Evolutionary conservation across 495 filamentous ascomycete genomes (phyloP).

Genomic region (Tuber magnatum): DNA sequence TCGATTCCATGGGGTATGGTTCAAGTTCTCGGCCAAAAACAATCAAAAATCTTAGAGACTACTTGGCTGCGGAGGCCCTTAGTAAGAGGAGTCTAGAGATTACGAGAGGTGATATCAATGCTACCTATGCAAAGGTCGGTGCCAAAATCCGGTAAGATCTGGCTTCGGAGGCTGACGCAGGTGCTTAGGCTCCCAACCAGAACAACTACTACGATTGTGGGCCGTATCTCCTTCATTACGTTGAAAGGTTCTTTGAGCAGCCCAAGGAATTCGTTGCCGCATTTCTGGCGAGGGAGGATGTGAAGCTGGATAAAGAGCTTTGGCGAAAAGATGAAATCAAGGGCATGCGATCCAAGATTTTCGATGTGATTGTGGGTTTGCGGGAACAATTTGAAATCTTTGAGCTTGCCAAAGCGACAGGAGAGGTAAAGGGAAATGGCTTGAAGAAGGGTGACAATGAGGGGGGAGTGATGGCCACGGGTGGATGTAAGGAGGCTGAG

Average conservation of each 20-base stretch:
- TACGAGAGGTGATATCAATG: slow-evolving; percentile 51
- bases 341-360: slow-evolving; percentile 34
- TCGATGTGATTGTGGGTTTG: slow-evolving; percentile 31
- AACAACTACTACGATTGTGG: slow-evolving; percentile 85
- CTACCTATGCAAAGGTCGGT: slow-evolving; percentile 35
- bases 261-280: slow-evolving; percentile 28
- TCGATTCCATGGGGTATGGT: slow-evolving; percentile 67
- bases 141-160: not conserved
- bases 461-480: not conserved
- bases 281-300: slow-evolving; percentile 30
- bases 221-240: slow-evolving; percentile 72
- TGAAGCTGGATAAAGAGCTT: slow-evolving; percentile 24
- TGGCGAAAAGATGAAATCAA: slow-evolving; percentile 36
- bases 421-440: not conserved
- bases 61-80: slow-evolving; percentile 64
- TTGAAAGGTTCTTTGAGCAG: slow-evolving; percentile 59
- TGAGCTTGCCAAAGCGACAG: slow-evolving; percentile 13
- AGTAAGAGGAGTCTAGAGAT: slow-evolving; percentile 61
- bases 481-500: not conserved
- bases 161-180: slow-evolving; percentile 13
- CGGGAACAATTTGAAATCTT: slow-evolving; percentile 28
- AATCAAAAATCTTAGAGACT: slow-evolving; percentile 62
- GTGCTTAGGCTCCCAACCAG: slow-evolving; percentile 55
- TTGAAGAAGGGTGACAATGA: slow-evolving; percentile 1
- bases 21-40: slow-evolving; percentile 51